Conservation (phyloP, 192 early-diverging fungal genomes). For the Mortierella alpina region DNA sequence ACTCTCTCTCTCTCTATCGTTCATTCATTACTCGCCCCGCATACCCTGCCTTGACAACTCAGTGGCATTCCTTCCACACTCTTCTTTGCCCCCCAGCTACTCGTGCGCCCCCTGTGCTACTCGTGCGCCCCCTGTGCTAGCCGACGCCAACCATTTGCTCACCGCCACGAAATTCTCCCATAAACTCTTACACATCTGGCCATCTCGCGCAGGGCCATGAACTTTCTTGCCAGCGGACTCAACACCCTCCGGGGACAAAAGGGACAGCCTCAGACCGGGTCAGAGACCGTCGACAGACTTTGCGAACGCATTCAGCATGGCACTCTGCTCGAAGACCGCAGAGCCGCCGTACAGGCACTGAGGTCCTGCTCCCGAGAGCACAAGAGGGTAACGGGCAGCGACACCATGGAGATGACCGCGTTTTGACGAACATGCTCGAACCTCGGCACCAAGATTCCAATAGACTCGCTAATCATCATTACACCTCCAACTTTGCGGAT, state of each 20-base stretch:
- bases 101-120: too few species aligned
- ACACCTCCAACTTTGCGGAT: not conserved
- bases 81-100: too few species aligned
- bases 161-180: not conserved
- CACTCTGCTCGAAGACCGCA: constrained; percentile 90
- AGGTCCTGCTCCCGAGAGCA: constrained; percentile 90
- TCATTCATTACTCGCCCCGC: too few species aligned
- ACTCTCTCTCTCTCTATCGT: too few species aligned
- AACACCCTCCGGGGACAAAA: constrained; percentile 72
- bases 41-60: too few species aligned
- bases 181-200: not conserved
- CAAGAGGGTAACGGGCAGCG: constrained; percentile 63
- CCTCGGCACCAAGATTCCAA: too few species aligned
- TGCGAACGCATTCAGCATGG: constrained; percentile 85
- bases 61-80: too few species aligned
- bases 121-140: too few species aligned
- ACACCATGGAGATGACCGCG: not conserved
- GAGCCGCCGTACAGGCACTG: constrained; percentile 86
- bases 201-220: constrained; percentile 49
- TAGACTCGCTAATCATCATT: not conserved
- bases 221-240: constrained; percentile 68
- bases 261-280: constrained; percentile 69
- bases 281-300: constrained; percentile 86
- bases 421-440: too few species aligned
- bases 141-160: not conserved